These are phyloP conservation scores for Mentha longifolia DNA, from an alignment of 257 asterid species.

Conservation along the genomic window DNA sequence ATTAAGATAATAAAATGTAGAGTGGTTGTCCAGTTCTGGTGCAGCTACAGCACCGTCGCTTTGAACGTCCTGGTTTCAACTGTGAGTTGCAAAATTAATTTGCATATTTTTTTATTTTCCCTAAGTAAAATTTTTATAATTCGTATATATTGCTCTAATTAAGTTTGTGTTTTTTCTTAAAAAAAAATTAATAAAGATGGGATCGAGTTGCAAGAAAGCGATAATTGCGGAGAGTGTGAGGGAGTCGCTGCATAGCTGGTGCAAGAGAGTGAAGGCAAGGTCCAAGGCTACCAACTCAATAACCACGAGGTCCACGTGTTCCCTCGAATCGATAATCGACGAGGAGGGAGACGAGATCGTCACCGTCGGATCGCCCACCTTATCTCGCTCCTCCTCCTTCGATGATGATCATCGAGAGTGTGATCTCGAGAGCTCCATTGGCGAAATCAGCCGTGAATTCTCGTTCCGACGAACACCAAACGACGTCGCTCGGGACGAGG, in stretches of 20 bases:
- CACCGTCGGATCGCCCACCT: slow-evolving; percentile 68
- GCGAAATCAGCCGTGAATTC: slow-evolving; percentile 23
- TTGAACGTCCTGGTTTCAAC: slow-evolving; percentile 77
- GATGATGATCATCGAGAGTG: slow-evolving; percentile 34
- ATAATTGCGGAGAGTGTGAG: slow-evolving; percentile 85
- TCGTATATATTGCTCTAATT: too few species aligned
- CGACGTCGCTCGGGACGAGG: slow-evolving; percentile 30
- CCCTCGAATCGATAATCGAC: slow-evolving; percentile 55
- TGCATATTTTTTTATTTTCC: neutral
- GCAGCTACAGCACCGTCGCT: slow-evolving; percentile 86
- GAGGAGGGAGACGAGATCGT: slow-evolving; percentile 78
- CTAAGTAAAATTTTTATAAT: too few species aligned
- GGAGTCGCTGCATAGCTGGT: slow-evolving; percentile 88
- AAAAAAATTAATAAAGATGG: slow-evolving; percentile 49
- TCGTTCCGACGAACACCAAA: slow-evolving; percentile 36
- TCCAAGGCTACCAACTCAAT: slow-evolving; percentile 63
- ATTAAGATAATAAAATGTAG: slow-evolving; percentile 40
- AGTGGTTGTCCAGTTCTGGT: slow-evolving; percentile 87
- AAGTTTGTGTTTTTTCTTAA: too few species aligned
- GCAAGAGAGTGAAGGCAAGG: slow-evolving; percentile 79
- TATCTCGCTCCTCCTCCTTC: slow-evolving; percentile 67
- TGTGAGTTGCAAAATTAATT: slow-evolving; percentile 39
- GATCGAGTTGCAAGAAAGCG: slow-evolving; percentile 81
- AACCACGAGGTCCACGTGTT: slow-evolving; percentile 76
- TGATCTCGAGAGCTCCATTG: slow-evolving; percentile 28